phyloP scores from a whole-genome alignment of 768 basidiomycete species.

The Tephrocybe rancida region DNA sequence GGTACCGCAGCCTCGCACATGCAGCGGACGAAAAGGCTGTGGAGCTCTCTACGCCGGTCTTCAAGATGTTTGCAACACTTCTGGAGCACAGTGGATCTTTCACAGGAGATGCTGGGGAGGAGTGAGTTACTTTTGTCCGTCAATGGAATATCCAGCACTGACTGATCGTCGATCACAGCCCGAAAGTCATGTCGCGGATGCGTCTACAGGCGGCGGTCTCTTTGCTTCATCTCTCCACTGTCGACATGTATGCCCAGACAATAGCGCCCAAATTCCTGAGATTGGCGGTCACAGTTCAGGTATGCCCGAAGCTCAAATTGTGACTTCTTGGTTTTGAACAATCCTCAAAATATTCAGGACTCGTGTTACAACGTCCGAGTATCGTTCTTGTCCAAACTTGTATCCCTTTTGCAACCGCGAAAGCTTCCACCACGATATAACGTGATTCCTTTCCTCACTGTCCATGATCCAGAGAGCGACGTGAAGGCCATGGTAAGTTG shows the following conservation, averaged over 20 bases:
- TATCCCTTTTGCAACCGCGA: slow-evolving; percentile 59
- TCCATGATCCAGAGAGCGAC: slow-evolving; percentile 90
- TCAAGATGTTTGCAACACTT: slow-evolving; percentile 76
- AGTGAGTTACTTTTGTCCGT: slow-evolving; percentile 32
- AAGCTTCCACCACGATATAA: slow-evolving; percentile 77
- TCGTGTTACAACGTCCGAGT: slow-evolving; percentile 85
- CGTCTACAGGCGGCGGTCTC: slow-evolving; percentile 83
- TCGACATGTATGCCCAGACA: slow-evolving; percentile 55
- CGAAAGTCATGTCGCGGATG: slow-evolving; percentile 71
- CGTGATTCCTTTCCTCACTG: slow-evolving; percentile 83
- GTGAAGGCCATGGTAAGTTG: slow-evolving; percentile 62
- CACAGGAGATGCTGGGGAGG: slow-evolving; percentile 43
- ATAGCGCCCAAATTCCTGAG: slow-evolving; percentile 65
- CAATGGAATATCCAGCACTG: not conserved
- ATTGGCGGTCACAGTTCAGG: slow-evolving; percentile 78
- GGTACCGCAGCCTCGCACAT: slow-evolving; percentile 78
- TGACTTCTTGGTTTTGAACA: not conserved
- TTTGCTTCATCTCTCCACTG: slow-evolving; percentile 73
- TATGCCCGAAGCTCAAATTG: slow-evolving; percentile 31
- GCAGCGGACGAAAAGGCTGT: slow-evolving; percentile 57
- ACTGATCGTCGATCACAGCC: slow-evolving; percentile 35
- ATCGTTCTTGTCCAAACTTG: slow-evolving; percentile 74
- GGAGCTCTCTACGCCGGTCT: slow-evolving; percentile 71
- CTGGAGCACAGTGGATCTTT: slow-evolving; percentile 71
- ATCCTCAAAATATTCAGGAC: slow-evolving; percentile 57